phyloP scores from a whole-genome alignment of 2,329 filamentous ascomycete genomes.

The Beauveria sp. region DNA sequence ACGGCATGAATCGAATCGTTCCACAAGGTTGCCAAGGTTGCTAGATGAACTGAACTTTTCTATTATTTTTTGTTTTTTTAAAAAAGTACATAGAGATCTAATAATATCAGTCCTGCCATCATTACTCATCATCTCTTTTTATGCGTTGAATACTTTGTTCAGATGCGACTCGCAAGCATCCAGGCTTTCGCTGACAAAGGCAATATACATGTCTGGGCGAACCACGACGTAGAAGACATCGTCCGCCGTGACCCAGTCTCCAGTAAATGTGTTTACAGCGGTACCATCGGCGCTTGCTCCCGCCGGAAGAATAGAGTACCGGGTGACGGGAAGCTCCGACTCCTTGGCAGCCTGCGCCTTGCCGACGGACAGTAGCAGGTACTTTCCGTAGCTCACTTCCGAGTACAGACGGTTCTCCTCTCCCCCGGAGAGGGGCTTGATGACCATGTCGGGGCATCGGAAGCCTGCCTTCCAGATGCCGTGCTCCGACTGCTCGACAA shows the following conservation, averaged over 20 bases:
- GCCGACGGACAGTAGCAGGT: conserved; percentile 20
- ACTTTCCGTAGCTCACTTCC: conserved; percentile 24
- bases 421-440: conserved; percentile 13
- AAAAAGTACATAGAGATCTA: neutral
- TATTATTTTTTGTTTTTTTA: neutral
- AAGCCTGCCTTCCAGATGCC: conserved; percentile 31
- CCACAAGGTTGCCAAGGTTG: too few relatives aligned
- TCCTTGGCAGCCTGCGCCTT: neutral
- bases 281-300: neutral
- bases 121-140: neutral
- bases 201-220: conserved; percentile 34
- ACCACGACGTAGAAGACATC: conserved; percentile 27
- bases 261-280: conserved; percentile 19
- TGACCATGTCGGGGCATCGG: conserved; percentile 29
- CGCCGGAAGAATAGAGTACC: conserved; percentile 1
- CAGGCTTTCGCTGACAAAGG: conserved; percentile 1
- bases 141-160: neutral
- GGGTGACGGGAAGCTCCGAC: neutral
- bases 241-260: conserved; percentile 21
- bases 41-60: too few relatives aligned
- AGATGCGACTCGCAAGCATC: neutral
- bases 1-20: too few relatives aligned
- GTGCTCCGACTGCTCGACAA: conserved; percentile 24
- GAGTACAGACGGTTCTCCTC: conserved; percentile 24
- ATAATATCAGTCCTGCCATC: neutral